Conservation (phyloP, 2,329 filamentous ascomycete genomes). For the Penicillium janthinellum region DNA sequence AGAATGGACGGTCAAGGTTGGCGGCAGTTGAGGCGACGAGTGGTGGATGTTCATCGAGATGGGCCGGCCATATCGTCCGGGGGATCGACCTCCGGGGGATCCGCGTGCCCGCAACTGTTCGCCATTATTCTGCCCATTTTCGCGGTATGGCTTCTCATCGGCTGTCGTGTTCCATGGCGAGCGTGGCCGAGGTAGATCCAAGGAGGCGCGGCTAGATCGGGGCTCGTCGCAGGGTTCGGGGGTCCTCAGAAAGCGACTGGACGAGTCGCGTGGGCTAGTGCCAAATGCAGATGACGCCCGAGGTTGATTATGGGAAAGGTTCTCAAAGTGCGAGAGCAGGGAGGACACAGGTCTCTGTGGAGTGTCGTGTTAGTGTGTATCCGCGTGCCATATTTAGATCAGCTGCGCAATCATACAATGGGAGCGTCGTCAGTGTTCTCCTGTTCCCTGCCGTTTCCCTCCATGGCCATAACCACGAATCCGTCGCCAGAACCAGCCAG, state of each 20-base stretch:
- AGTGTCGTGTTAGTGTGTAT: slow-evolving; percentile 15
- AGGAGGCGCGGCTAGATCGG: slow-evolving; percentile 40
- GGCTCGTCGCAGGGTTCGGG: slow-evolving; percentile 36
- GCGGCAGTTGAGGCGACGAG: slow-evolving; percentile 45
- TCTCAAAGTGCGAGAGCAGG: slow-evolving; percentile 52
- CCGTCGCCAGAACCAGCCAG: slow-evolving; percentile 25
- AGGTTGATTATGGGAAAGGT: slow-evolving; percentile 42
- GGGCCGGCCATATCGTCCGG: slow-evolving; percentile 58
- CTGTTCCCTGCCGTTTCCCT: slow-evolving; percentile 35
- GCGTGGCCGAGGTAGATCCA: slow-evolving; percentile 45
- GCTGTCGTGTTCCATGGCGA: slow-evolving; percentile 40
- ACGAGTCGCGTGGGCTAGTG: slow-evolving; percentile 32
- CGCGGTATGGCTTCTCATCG: slow-evolving; percentile 26
- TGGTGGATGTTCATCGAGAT: slow-evolving; percentile 46
- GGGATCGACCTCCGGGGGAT: slow-evolving; percentile 59
- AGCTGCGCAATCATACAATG: slow-evolving; percentile 35
- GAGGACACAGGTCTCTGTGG: slow-evolving; percentile 51
- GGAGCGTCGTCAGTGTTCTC: slow-evolving; percentile 41
- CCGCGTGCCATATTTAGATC: slow-evolving; percentile 12
- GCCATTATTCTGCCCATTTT: slow-evolving; percentile 26
- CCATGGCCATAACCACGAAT: slow-evolving; percentile 37
- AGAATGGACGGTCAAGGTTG: slow-evolving; percentile 47
- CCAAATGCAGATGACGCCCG: slow-evolving; percentile 30
- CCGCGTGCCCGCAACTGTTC: slow-evolving; percentile 30
- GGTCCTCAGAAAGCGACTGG: slow-evolving; percentile 32